Conservation (phyloP, 208 protist species). For the Borovskyia barvae region DNA sequence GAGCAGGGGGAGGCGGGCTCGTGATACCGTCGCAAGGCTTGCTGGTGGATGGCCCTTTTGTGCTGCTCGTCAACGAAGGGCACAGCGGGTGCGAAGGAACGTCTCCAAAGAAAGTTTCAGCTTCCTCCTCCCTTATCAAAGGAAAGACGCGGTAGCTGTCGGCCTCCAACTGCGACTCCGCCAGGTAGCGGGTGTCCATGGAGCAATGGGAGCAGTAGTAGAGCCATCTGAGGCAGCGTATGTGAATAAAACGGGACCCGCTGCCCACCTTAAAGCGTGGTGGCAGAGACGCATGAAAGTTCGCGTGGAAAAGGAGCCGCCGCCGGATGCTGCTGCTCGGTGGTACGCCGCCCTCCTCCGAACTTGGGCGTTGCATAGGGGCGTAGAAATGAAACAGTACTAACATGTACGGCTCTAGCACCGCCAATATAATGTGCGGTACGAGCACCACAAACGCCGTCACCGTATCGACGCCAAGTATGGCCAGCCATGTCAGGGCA, state of each 20-base stretch:
- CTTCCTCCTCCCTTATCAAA: slow-evolving; percentile 28
- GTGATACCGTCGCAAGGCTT: too few relatives aligned
- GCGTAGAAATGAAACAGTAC: slow-evolving; percentile 66
- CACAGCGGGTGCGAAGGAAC: slow-evolving; percentile 11
- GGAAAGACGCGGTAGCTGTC: slow-evolving; percentile 80
- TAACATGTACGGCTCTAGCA: slow-evolving; percentile 63
- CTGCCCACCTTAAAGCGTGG: slow-evolving; percentile 42
- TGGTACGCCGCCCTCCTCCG: slow-evolving; percentile 5
- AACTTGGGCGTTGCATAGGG: slow-evolving; percentile 26
- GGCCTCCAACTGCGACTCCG: slow-evolving; percentile 55
- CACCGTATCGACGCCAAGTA: slow-evolving; percentile 50
- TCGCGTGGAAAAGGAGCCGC: slow-evolving; percentile 56
- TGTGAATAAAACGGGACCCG: slow-evolving; percentile 60
- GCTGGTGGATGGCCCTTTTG: background rate
- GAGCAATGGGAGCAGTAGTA: slow-evolving; percentile 59
- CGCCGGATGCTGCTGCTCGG: slow-evolving; percentile 53
- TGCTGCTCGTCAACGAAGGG: slow-evolving; percentile 9
- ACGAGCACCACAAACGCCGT: slow-evolving; percentile 44
- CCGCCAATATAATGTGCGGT: slow-evolving; percentile 56
- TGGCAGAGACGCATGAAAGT: slow-evolving; percentile 29
- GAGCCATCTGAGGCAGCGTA: slow-evolving; percentile 46
- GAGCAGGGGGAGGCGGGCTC: too few relatives aligned
- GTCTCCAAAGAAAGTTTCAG: slow-evolving; percentile 15
- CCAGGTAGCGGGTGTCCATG: slow-evolving; percentile 39
- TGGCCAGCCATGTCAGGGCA: slow-evolving; percentile 56